These are phyloP conservation scores for Trametes coccinea DNA, from an alignment of 768 basidiomycete genomes.

Conservation along the genomic window DNA sequence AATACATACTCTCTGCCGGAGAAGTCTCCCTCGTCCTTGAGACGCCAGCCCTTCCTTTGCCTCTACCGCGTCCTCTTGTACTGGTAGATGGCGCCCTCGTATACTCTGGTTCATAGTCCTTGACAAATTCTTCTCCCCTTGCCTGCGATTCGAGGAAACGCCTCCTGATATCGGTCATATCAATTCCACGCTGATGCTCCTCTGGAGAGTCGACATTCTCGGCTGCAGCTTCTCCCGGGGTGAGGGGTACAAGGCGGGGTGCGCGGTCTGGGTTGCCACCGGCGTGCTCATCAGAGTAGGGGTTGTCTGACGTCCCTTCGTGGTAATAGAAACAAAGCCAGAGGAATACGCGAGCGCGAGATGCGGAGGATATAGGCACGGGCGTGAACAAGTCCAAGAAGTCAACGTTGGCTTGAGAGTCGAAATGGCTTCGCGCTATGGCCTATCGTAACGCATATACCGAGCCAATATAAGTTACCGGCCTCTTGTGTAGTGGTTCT, in stretches of 20 bases:
- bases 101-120: conserved; percentile 9
- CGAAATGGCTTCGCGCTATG: conserved; percentile 42
- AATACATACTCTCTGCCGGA: conserved; percentile 20
- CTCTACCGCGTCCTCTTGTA: conserved; percentile 9
- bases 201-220: conserved; percentile 48
- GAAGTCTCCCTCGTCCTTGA: conserved; percentile 18
- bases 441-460: conserved; percentile 19
- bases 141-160: conserved; percentile 39
- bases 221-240: conserved; percentile 33
- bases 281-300: conserved; percentile 38
- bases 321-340: conserved; percentile 51
- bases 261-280: conserved; percentile 29
- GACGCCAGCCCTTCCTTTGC: conserved; percentile 2
- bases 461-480: conserved; percentile 4
- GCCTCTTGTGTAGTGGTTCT: neutral
- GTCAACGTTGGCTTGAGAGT: conserved; percentile 30
- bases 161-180: conserved; percentile 41
- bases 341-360: conserved; percentile 48
- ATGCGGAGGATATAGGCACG: conserved; percentile 38
- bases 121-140: conserved; percentile 19
- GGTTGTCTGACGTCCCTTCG: conserved; percentile 39
- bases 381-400: conserved; percentile 48
- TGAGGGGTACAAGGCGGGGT: conserved; percentile 32
- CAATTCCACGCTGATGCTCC: conserved; percentile 41
- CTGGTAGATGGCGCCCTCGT: neutral